These are phyloP conservation scores for Phylloporus rhodoxanthus DNA, from an alignment of 768 basidiomycete genomes.

Conservation along the genomic window DNA sequence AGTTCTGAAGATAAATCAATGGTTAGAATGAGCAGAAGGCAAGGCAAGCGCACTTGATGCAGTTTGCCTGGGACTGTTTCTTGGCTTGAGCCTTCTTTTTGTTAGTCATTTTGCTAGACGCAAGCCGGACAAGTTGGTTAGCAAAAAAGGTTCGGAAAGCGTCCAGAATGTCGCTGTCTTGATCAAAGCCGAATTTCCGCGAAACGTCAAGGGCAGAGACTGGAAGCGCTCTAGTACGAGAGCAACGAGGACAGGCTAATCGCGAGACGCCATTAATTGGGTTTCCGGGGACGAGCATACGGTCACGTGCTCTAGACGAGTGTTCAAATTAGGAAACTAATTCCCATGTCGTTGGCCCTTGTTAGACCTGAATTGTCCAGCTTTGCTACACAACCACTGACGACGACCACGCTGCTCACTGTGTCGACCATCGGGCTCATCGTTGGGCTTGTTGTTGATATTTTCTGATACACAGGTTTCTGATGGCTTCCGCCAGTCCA, in stretches of 20 bases:
- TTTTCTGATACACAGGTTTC: not conserved
- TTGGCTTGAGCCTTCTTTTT: conserved; percentile 28
- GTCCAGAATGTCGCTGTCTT: conserved; percentile 4
- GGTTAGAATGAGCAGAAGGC: not conserved
- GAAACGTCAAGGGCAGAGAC: not conserved
- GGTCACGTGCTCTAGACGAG: conserved; percentile 5
- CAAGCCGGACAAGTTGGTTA: not conserved
- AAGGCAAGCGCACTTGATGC: conserved; percentile 18
- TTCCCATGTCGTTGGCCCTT: conserved; percentile 5
- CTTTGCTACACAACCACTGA: not conserved
- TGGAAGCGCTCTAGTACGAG: not conserved
- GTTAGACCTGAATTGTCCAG: not conserved
- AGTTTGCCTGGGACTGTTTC: conserved; percentile 26
- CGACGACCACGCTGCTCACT: conserved; percentile 5
- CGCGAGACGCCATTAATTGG: not conserved
- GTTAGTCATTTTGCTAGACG: conserved; percentile 23
- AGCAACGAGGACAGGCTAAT: not conserved
- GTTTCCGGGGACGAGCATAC: not conserved
- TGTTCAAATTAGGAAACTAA: conserved; percentile 2
- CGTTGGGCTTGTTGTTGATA: not conserved
- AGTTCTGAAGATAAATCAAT: conserved; percentile 15
- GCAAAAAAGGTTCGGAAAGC: conserved; percentile 3
- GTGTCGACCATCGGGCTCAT: conserved; percentile 1
- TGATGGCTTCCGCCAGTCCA: conserved; percentile 12
- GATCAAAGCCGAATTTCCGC: not conserved